Evolutionary conservation across 228 moss, liverwort and hornwort species (phyloP).

Genomic region (Sphagnum fallax): DNA sequence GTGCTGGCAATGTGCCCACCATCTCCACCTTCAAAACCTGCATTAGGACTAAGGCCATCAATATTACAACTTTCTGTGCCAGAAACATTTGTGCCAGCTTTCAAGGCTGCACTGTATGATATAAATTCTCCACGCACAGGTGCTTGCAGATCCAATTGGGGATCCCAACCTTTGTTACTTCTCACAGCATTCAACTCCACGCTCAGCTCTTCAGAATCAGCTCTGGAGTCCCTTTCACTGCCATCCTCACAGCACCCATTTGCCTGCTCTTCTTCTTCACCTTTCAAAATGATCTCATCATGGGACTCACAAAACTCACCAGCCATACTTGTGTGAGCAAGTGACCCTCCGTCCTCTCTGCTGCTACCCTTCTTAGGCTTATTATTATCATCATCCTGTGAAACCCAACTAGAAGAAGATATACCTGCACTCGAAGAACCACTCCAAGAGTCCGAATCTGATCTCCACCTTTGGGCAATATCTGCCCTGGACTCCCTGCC

Average conservation of each 20-base stretch:
- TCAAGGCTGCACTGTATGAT: constrained; percentile 97
- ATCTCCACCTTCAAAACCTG: constrained; percentile 6
- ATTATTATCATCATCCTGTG: constrained; percentile 76
- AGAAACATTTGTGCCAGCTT: constrained; percentile 67
- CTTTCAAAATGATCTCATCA: constrained; percentile 40
- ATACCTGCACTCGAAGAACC: constrained; percentile 77
- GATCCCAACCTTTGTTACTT: constrained; percentile 42
- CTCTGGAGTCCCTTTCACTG: constrained; percentile 61
- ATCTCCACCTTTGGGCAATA: constrained; percentile 79
- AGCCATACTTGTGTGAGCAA: constrained; percentile 54
- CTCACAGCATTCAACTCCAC: constrained; percentile 46
- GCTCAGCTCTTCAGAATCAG: constrained; percentile 48
- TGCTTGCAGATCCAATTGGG: constrained; percentile 35
- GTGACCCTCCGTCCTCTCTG: constrained; percentile 54
- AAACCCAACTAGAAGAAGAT: constrained; percentile 64
- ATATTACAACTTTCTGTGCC: constrained; percentile 42
- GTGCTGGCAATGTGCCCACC: constrained; percentile 17
- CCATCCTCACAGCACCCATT: constrained; percentile 65
- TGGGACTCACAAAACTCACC: constrained; percentile 50
- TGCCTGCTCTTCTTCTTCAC: constrained; percentile 21
- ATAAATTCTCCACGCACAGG: constrained; percentile 61
- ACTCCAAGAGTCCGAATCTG: constrained; percentile 79
- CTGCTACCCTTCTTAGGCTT: constrained; percentile 35
- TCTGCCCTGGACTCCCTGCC: constrained; percentile 71
- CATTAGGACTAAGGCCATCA: constrained; percentile 30